Percentiles rank a stretch among this genome's conserved stretches.
phyloP scores from a whole-genome alignment of 176 grass and related monocot species.

The Oryza rufipogon region DNA sequence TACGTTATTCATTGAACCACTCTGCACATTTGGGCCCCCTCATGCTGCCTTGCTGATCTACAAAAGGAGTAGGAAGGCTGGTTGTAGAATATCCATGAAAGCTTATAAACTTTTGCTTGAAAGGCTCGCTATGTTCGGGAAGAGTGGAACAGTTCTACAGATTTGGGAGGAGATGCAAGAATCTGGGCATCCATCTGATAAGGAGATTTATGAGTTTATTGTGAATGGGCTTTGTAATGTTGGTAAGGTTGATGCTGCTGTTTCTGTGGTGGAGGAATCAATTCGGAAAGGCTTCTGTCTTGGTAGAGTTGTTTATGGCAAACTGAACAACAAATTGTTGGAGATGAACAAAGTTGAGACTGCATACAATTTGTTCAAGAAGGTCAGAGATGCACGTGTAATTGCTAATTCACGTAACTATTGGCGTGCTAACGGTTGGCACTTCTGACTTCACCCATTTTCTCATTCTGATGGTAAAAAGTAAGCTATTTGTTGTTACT shows the following conservation, averaged over 20 bases:
- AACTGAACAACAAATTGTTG: conserved; percentile 80
- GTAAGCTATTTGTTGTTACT: neutral
- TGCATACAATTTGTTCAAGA: conserved; percentile 74
- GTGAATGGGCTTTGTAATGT: conserved; percentile 87
- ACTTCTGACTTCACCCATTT: conserved; percentile 36
- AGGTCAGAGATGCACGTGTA: conserved; percentile 59
- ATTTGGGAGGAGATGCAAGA: conserved; percentile 91
- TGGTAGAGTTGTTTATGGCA: conserved; percentile 72
- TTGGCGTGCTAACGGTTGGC: conserved; percentile 91
- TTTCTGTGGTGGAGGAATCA: conserved; percentile 78
- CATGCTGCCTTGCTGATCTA: conserved; percentile 84
- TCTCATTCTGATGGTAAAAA: conserved; percentile 1
- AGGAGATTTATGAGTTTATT: conserved; percentile 83
- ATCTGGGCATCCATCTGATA: conserved; percentile 64
- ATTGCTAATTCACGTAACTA: conserved; percentile 62
- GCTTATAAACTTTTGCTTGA: conserved; percentile 84
- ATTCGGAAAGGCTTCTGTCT: conserved; percentile 69
- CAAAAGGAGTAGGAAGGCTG: conserved; percentile 74
- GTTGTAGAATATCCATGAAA: conserved; percentile 80
- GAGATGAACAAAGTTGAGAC: conserved; percentile 87
- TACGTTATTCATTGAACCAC: conserved; percentile 67
- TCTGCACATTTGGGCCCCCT: conserved; percentile 84
- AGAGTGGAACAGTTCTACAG: conserved; percentile 67
- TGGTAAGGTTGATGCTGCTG: conserved; percentile 85
- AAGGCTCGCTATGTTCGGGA: conserved; percentile 84